Evolutionary conservation across 2,329 filamentous ascomycete species (phyloP).

Genomic region (Botryotinia convoluta): DNA sequence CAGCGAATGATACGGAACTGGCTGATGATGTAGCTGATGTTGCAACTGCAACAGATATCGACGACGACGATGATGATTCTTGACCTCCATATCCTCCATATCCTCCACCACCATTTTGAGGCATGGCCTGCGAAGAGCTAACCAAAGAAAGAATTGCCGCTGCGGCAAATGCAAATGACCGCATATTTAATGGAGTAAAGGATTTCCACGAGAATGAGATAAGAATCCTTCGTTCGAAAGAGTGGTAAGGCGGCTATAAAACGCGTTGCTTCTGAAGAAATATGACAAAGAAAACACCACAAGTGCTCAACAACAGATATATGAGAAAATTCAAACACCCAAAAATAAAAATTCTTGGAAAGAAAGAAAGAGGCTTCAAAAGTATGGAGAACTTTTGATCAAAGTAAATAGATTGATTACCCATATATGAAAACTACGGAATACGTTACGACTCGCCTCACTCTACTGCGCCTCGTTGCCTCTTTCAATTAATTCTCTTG

Average conservation of each 20-base stretch:
- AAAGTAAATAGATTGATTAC: conserved; percentile 5
- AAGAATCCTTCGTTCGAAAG: neutral
- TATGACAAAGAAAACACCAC: neutral
- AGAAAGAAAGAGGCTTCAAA: conserved; percentile 11
- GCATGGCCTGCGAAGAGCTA: conserved; percentile 27
- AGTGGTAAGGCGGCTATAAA: neutral
- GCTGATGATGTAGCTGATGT: conserved; percentile 16
- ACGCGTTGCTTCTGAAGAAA: neutral
- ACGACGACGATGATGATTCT: conserved; percentile 9
- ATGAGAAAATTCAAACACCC: neutral
- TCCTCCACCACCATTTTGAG: conserved; percentile 24
- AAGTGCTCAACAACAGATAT: neutral
- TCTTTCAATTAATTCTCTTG: conserved; percentile 5
- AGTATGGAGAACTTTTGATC: conserved; percentile 3
- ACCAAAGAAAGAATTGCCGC: conserved; percentile 31
- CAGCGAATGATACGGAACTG: conserved; percentile 21
- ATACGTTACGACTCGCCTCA: neutral
- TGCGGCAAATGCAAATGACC: conserved; percentile 27
- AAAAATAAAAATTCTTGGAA: neutral
- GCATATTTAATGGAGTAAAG: conserved; percentile 19
- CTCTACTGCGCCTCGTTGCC: conserved; percentile 19
- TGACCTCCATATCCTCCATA: conserved; percentile 1
- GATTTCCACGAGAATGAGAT: neutral
- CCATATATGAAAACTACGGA: conserved; percentile 4
- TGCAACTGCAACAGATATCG: conserved; percentile 8